Conservation (phyloP, 495 filamentous ascomycete species). For the Penicillium argentinense region DNA sequence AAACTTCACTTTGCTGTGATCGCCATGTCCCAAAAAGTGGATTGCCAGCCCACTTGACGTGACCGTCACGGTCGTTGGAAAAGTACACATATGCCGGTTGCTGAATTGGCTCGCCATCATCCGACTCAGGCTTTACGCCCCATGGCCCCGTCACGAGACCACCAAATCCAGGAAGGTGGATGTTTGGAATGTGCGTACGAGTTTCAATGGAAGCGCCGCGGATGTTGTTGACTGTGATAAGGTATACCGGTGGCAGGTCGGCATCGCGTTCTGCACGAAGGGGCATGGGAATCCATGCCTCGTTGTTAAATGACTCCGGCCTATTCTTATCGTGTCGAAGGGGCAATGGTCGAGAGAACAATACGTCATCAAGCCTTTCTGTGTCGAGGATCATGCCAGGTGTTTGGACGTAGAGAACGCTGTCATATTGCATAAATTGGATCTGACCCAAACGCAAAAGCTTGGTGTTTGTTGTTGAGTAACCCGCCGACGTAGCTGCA, state of each 20-base stretch:
- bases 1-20: conserved; percentile 36
- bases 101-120: conserved; percentile 9
- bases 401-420: conserved; percentile 42
- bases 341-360: conserved; percentile 38
- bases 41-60: conserved; percentile 35
- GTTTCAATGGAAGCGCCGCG: conserved; percentile 38
- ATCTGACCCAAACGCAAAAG: conserved; percentile 44
- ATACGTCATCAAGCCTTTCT: conserved; percentile 37
- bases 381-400: conserved; percentile 43
- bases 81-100: conserved; percentile 46
- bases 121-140: conserved; percentile 14
- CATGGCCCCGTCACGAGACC: conserved; percentile 32
- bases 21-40: conserved; percentile 44
- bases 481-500: conserved; percentile 34
- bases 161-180: conserved; percentile 37
- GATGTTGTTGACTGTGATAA: conserved; percentile 46
- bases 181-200: conserved; percentile 42
- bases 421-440: conserved; percentile 51
- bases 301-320: conserved; percentile 41
- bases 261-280: conserved; percentile 37
- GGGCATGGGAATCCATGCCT: conserved; percentile 46
- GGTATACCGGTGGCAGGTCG: conserved; percentile 38
- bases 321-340: conserved; percentile 36
- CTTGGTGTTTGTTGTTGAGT: conserved; percentile 39
- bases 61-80: conserved; percentile 39